A percentile compares a stretch with the other conserved stretches of the same genome.
Evolutionary conservation across 2,329 filamentous ascomycete species (phyloP).

Genomic region (Aspergillus sp.): DNA sequence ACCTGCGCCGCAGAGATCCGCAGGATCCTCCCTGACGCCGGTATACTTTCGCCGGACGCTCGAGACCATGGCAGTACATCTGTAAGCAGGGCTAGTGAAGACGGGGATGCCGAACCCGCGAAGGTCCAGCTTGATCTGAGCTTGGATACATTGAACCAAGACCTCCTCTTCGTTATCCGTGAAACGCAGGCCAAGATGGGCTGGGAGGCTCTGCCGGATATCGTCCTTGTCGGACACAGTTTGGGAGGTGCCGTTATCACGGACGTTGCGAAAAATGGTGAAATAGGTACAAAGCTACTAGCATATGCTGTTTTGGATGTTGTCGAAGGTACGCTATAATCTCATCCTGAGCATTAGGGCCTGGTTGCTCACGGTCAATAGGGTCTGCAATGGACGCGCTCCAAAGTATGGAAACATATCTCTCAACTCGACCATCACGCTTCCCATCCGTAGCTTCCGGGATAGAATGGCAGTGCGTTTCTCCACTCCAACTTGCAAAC

Average conservation of each 20-base stretch:
- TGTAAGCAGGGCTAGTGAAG: slow-evolving; percentile 13
- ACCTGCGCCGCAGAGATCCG: slow-evolving; percentile 74
- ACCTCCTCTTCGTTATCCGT: slow-evolving; percentile 69
- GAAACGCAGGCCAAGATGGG: slow-evolving; percentile 66
- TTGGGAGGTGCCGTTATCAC: slow-evolving; percentile 90
- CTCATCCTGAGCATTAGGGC: background rate
- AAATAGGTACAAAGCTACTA: slow-evolving; percentile 67
- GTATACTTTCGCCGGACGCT: slow-evolving; percentile 81
- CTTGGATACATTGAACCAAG: slow-evolving; percentile 69
- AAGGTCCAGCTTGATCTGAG: slow-evolving; percentile 62
- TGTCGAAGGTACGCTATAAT: slow-evolving; percentile 63
- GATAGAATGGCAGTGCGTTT: slow-evolving; percentile 80
- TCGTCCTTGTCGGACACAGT: slow-evolving; percentile 86
- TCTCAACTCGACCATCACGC: slow-evolving; percentile 73
- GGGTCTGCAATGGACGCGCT: slow-evolving; percentile 92
- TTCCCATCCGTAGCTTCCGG: slow-evolving; percentile 77
- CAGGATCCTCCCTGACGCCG: slow-evolving; percentile 73
- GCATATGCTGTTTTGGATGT: slow-evolving; percentile 92
- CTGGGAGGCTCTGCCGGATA: slow-evolving; percentile 71
- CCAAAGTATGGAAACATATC: slow-evolving; percentile 89
- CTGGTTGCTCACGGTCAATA: slow-evolving; percentile 11
- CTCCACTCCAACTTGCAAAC: background rate
- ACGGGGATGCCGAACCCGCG: slow-evolving; percentile 17
- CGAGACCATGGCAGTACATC: slow-evolving; percentile 77
- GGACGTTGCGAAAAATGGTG: slow-evolving; percentile 69